Percentiles rank a stretch among this genome's conserved stretches.
These are phyloP conservation scores for Podila epigama DNA, from an alignment of 192 early-diverging fungal species.

Conservation along the genomic window DNA sequence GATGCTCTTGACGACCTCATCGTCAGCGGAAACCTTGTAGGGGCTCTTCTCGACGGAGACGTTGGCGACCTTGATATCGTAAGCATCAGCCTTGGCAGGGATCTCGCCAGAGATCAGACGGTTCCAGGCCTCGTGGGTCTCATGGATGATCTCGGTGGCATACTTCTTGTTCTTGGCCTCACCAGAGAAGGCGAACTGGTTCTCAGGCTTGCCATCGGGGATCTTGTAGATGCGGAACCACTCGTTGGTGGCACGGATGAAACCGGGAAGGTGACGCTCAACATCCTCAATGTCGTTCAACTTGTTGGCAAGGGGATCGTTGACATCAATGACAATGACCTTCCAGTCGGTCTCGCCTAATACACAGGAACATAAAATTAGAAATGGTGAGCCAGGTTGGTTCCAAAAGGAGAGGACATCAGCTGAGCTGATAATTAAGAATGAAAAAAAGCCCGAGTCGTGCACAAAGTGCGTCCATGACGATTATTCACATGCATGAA, in stretches of 20 bases:
- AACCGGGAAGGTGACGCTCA: constrained; percentile 95
- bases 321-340: constrained; percentile 96
- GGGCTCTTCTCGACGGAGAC: constrained; percentile 75
- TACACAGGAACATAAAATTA: not conserved
- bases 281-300: constrained; percentile 99
- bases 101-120: constrained; percentile 72
- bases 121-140: constrained; percentile 96
- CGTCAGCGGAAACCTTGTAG: constrained; percentile 67
- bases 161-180: constrained; percentile 91
- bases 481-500: no score
- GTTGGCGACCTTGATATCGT: constrained; percentile 80
- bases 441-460: no score
- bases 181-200: constrained; percentile 97
- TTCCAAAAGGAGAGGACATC: no score
- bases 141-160: constrained; percentile 87
- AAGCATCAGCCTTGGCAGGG: constrained; percentile 70
- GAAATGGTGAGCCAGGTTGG: no score
- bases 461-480: no score
- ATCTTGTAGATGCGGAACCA: constrained; percentile 99
- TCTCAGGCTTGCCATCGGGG: constrained; percentile 99
- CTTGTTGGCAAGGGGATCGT: constrained; percentile 96
- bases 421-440: no score
- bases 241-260: constrained; percentile 96
- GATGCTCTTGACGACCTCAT: constrained; percentile 63
- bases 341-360: constrained; percentile 98